These are phyloP conservation scores for Albifimbria verrucaria DNA, from an alignment of 2,329 filamentous ascomycete genomes.

Conservation along the genomic window DNA sequence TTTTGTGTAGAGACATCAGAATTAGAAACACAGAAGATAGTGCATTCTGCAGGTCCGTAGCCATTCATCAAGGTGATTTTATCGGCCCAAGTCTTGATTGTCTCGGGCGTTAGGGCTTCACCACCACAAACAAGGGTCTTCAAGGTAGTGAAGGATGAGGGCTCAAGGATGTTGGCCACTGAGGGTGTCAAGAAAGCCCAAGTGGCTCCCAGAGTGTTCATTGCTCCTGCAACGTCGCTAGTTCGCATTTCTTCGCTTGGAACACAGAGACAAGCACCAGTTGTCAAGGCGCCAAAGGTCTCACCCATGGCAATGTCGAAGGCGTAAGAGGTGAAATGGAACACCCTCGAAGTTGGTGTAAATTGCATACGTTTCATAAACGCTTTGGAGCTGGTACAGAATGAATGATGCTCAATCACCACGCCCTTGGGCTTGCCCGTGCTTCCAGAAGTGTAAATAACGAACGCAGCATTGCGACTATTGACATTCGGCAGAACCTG, in stretches of 20 bases:
- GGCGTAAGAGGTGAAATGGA: constrained; percentile 20
- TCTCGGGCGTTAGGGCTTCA: constrained; percentile 13
- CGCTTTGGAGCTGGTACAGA: constrained; percentile 7
- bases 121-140: constrained; percentile 16
- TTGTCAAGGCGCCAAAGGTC: constrained; percentile 8
- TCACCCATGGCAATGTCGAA: constrained; percentile 20
- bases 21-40: constrained; percentile 11
- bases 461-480: constrained; percentile 6
- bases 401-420: constrained; percentile 15
- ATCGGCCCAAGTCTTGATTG: constrained; percentile 12
- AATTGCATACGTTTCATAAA: constrained; percentile 12
- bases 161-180: constrained; percentile 17
- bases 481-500: background rate
- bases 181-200: constrained; percentile 21
- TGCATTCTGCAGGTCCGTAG: constrained; percentile 18
- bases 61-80: constrained; percentile 16
- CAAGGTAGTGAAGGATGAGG: constrained; percentile 10
- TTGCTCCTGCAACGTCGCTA: constrained; percentile 9
- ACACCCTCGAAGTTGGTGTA: constrained; percentile 2
- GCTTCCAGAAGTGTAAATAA: constrained; percentile 20
- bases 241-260: constrained; percentile 19
- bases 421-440: constrained; percentile 20
- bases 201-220: constrained; percentile 11
- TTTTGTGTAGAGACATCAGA: background rate
- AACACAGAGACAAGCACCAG: constrained; percentile 18